Conservation (phyloP, 768 basidiomycete genomes). For the Solioccasus polychromus region DNA sequence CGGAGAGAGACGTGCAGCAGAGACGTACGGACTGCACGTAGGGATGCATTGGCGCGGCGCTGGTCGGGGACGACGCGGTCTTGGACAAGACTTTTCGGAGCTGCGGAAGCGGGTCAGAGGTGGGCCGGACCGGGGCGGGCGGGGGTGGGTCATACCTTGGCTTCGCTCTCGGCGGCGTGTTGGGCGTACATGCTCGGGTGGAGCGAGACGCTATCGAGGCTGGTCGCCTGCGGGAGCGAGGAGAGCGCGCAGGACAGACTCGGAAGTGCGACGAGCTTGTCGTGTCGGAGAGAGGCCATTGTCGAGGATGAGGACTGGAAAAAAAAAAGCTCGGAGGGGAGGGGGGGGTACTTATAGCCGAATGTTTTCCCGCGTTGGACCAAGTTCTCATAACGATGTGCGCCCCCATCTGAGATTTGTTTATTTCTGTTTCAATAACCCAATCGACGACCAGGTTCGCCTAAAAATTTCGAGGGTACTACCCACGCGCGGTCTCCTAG, state of each 20-base stretch:
- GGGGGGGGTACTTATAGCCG: slow-evolving; percentile 17
- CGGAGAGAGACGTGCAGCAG: background rate
- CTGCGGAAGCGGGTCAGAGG: slow-evolving; percentile 30
- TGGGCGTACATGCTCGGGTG: slow-evolving; percentile 71
- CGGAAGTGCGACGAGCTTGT: slow-evolving; percentile 69
- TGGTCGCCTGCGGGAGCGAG: slow-evolving; percentile 68
- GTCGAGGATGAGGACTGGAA: slow-evolving; percentile 6
- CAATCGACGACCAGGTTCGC: slow-evolving; percentile 24
- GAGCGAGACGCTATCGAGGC: slow-evolving; percentile 59
- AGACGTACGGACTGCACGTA: slow-evolving; percentile 40
- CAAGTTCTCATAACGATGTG: slow-evolving; percentile 25
- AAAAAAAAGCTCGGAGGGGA: background rate
- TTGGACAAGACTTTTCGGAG: slow-evolving; percentile 64
- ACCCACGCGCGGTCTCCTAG: slow-evolving; percentile 33
- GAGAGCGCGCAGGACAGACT: slow-evolving; percentile 67
- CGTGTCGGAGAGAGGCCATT: slow-evolving; percentile 37
- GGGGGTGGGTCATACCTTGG: slow-evolving; percentile 52
- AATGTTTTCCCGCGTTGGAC: slow-evolving; percentile 2
- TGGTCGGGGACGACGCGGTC: slow-evolving; percentile 38
- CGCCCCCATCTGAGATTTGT: slow-evolving; percentile 24
- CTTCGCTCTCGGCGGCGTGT: slow-evolving; percentile 69
- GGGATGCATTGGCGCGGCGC: slow-evolving; percentile 29
- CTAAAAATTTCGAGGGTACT: slow-evolving; percentile 31
- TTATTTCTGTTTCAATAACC: slow-evolving; percentile 16
- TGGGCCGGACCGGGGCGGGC: background rate